Conservation (phyloP, 2,329 filamentous ascomycete species). For the Thielaviopsis cerberus region DNA sequence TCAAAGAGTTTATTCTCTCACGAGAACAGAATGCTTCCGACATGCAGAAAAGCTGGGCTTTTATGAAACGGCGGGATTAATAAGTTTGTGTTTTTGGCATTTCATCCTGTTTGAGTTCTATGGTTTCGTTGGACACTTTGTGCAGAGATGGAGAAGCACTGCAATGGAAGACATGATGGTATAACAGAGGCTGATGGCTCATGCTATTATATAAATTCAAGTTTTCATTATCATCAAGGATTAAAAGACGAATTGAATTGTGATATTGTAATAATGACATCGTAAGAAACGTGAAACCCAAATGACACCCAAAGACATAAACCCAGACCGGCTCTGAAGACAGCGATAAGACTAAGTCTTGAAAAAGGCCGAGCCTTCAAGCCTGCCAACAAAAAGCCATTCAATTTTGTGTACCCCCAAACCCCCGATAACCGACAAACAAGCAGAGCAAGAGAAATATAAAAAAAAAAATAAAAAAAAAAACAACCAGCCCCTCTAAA, state of each 20-base stretch:
- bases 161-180: neutral
- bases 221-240: neutral
- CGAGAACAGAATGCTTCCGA: neutral
- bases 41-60: neutral
- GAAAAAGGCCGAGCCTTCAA: neutral
- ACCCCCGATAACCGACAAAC: neutral
- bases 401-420: neutral
- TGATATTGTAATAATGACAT: neutral
- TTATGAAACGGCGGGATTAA: neutral
- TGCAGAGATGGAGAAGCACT: neutral
- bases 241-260: neutral
- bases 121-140: neutral
- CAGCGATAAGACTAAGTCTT: neutral
- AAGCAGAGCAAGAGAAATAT: too few species aligned
- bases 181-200: neutral
- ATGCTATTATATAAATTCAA: neutral
- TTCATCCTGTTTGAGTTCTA: neutral
- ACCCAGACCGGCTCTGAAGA: neutral
- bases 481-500: slow-evolving; percentile 22
- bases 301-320: neutral
- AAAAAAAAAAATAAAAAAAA: neutral
- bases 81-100: neutral
- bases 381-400: neutral
- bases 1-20: slow-evolving; percentile 1
- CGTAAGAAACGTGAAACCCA: neutral